phyloP scores from a whole-genome alignment of 2,329 filamentous ascomycete species.

The Lachnellula occidentalis region DNA sequence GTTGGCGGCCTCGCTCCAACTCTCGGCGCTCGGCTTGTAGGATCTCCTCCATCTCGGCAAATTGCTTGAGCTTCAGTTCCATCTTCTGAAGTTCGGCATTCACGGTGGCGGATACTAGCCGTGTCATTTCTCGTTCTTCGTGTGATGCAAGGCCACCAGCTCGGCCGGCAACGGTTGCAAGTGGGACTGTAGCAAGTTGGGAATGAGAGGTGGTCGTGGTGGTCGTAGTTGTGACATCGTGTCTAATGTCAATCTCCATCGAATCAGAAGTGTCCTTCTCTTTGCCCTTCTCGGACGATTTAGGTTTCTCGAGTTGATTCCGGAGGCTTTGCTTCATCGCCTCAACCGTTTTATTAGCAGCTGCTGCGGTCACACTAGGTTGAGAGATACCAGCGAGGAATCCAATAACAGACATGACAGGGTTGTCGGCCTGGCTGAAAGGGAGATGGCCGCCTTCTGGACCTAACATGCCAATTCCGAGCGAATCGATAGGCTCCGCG shows the following conservation, averaged over 20 bases:
- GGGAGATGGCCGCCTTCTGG: constrained; percentile 75
- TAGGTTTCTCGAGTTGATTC: constrained; percentile 66
- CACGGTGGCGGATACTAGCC: constrained; percentile 83
- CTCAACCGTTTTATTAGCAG: constrained; percentile 80
- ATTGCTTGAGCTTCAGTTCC: constrained; percentile 91
- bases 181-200: constrained; percentile 67
- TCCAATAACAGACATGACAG: constrained; percentile 91
- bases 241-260: constrained; percentile 58
- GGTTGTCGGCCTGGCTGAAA: constrained; percentile 89
- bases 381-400: constrained; percentile 91
- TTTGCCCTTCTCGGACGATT: constrained; percentile 51
- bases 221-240: constrained; percentile 45
- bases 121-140: constrained; percentile 94
- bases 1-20: constrained; percentile 83
- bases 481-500: constrained; percentile 56
- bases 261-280: constrained; percentile 48
- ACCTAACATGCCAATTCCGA: constrained; percentile 61
- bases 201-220: constrained; percentile 42
- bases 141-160: constrained; percentile 86
- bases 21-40: constrained; percentile 89
- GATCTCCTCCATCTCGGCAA: constrained; percentile 91
- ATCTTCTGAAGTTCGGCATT: constrained; percentile 95
- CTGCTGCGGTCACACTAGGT: constrained; percentile 82
- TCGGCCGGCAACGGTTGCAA: constrained; percentile 81
- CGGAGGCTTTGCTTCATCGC: constrained; percentile 78